Percentiles rank a stretch among this genome's conserved stretches.
Evolutionary conservation across 345 rosid genomes (phyloP).

Genomic region (Syzygium aqueum): DNA sequence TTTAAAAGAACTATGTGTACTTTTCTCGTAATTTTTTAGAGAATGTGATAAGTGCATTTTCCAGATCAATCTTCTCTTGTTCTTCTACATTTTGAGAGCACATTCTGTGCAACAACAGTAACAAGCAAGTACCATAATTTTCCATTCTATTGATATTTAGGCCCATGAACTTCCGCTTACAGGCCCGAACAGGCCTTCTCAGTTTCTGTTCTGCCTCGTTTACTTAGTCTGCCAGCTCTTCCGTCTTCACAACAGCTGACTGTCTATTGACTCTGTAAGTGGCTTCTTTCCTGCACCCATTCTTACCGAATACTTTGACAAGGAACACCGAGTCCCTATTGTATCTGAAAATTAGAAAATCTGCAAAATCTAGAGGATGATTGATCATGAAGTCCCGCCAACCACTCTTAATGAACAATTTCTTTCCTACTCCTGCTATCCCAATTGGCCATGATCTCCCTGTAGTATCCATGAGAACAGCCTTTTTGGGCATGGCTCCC

Average conservation of each 20-base stretch:
- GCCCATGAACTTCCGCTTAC: background rate
- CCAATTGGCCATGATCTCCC: conserved; percentile 1
- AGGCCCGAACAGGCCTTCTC: background rate
- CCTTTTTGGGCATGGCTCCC: background rate
- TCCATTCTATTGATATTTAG: background rate
- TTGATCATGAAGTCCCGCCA: conserved; percentile 1
- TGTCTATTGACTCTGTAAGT: background rate
- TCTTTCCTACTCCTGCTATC: background rate
- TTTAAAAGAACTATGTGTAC: too few relatives aligned
- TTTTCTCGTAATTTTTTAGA: too few relatives aligned
- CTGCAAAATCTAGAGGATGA: background rate
- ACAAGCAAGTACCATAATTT: background rate
- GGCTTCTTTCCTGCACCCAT: conserved; percentile 2
- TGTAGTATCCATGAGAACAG: background rate
- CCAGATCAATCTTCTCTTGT: too few relatives aligned
- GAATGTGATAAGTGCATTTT: too few relatives aligned
- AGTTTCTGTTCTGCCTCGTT: background rate
- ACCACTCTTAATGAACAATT: background rate
- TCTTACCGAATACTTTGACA: conserved; percentile 6
- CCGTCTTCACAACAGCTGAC: background rate
- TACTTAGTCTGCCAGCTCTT: background rate
- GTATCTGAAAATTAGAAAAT: conserved; percentile 1
- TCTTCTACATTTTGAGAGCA: too few relatives aligned
- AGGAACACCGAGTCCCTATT: background rate
- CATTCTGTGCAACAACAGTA: too few relatives aligned